Evolutionary conservation across 495 filamentous ascomycete species (phyloP).

Genomic region (Elasticomyces elasticus): DNA sequence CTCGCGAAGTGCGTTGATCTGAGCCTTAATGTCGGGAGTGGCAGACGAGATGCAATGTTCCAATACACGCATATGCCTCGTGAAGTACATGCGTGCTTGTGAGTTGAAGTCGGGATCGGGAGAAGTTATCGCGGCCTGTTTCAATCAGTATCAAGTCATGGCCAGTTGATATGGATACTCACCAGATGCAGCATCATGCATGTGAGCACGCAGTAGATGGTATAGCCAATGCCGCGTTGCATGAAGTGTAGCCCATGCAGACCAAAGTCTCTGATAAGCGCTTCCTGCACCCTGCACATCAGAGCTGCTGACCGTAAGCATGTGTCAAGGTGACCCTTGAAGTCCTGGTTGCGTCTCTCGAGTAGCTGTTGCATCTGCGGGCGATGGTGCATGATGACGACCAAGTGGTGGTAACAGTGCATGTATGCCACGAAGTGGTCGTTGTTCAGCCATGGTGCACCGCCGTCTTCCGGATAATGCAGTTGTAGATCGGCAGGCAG

Average conservation of each 20-base stretch:
- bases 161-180: conserved; percentile 30
- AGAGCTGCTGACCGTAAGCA: conserved; percentile 81
- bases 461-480: conserved; percentile 65
- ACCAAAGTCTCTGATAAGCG: conserved; percentile 65
- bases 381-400: conserved; percentile 77
- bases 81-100: conserved; percentile 84
- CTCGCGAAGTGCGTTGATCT: conserved; percentile 80
- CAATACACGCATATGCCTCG: conserved; percentile 87
- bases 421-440: conserved; percentile 88
- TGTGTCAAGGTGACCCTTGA: conserved; percentile 79
- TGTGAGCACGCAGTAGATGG: conserved; percentile 82
- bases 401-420: conserved; percentile 85
- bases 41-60: conserved; percentile 85
- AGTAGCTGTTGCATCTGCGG: conserved; percentile 68
- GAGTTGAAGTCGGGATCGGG: conserved; percentile 80
- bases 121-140: conserved; percentile 81
- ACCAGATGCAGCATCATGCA: conserved; percentile 95
- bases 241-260: conserved; percentile 79
- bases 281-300: conserved; percentile 86
- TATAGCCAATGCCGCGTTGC: conserved; percentile 90
- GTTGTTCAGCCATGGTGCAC: conserved; percentile 65
- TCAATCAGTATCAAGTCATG: conserved; percentile 3
- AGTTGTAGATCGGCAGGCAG: conserved; percentile 74
- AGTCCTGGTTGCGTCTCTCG: conserved; percentile 66
- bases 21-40: conserved; percentile 82